These are phyloP conservation scores for Coniochaeta ligniaria DNA, from an alignment of 2,329 filamentous ascomycete genomes.

Conservation along the genomic window DNA sequence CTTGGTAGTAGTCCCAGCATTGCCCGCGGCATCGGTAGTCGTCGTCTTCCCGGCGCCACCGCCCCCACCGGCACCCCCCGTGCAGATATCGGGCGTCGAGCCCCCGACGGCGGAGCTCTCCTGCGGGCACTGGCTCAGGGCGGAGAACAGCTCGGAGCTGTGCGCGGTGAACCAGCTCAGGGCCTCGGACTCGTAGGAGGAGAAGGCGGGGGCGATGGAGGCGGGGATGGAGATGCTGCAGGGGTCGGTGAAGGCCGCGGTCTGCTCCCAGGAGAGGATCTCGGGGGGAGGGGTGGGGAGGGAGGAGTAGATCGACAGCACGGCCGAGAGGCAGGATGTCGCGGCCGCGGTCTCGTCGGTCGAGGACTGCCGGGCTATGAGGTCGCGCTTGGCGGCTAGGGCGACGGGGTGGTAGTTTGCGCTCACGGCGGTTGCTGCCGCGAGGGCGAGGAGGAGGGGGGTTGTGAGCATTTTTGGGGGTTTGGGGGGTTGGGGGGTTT, in stretches of 20 bases:
- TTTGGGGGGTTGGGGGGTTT: not conserved
- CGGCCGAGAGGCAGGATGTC: constrained; percentile 10
- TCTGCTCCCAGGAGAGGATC: constrained; percentile 11
- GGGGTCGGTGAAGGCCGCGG: constrained; percentile 12
- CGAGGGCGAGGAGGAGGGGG: constrained; percentile 15
- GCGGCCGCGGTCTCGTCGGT: constrained; percentile 1
- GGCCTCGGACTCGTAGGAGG: constrained; percentile 13
- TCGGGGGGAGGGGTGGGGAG: constrained; percentile 17
- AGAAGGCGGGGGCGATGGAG: constrained; percentile 11
- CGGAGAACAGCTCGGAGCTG: constrained; percentile 12
- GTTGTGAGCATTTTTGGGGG: constrained; percentile 14
- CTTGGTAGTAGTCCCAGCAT: not conserved
- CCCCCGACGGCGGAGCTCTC: constrained; percentile 5
- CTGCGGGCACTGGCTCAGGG: constrained; percentile 17
- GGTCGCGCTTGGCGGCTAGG: constrained; percentile 7
- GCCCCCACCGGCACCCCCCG: not conserved
- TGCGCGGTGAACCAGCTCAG: constrained; percentile 15
- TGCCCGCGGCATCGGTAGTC: not conserved
- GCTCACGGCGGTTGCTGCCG: constrained; percentile 12
- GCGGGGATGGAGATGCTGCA: constrained; percentile 17
- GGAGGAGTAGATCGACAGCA: constrained; percentile 11
- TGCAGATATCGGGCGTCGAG: not conserved
- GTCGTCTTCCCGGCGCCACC: not conserved
- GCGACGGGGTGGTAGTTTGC: constrained; percentile 9
- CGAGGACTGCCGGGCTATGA: constrained; percentile 17